Evolutionary conservation across 768 basidiomycete genomes (phyloP).

Genomic region (Astraeus odoratus): DNA sequence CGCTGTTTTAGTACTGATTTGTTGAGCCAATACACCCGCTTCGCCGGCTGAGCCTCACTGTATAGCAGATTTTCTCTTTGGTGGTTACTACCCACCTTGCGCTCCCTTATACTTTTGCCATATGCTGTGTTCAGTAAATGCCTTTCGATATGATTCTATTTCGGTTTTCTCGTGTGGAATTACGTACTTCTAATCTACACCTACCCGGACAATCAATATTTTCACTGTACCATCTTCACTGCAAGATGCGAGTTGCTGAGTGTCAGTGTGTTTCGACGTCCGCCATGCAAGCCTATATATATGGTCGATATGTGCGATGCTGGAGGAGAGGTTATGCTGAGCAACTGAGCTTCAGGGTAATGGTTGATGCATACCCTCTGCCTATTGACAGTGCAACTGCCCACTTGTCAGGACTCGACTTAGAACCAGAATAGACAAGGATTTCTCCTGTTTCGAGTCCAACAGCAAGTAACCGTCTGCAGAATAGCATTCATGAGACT

Average conservation of each 20-base stretch:
- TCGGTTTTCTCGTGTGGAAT: conserved; percentile 14
- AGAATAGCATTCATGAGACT: conserved; percentile 3
- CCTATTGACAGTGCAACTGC: conserved; percentile 37
- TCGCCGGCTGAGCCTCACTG: conserved; percentile 40
- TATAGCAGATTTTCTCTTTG: conserved; percentile 47
- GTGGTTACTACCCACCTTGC: neutral
- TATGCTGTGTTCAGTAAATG: conserved; percentile 23
- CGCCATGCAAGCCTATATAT: conserved; percentile 82
- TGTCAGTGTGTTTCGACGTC: conserved; percentile 30
- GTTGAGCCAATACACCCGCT: conserved; percentile 30
- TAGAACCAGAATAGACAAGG: conserved; percentile 44
- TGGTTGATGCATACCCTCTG: conserved; percentile 37
- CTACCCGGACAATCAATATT: conserved; percentile 56
- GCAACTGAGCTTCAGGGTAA: conserved; percentile 1
- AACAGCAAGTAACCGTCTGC: conserved; percentile 60
- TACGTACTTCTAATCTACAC: conserved; percentile 38
- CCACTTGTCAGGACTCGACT: conserved; percentile 37
- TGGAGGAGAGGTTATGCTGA: conserved; percentile 24
- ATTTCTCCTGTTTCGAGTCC: conserved; percentile 83
- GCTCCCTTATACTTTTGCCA: conserved; percentile 12
- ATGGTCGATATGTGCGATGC: conserved; percentile 68
- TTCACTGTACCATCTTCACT: conserved; percentile 91
- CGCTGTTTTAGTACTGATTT: conserved; percentile 59
- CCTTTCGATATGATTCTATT: conserved; percentile 9
- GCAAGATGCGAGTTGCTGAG: conserved; percentile 68